A percentile compares a stretch with the other conserved stretches of the same genome.
Conservation (phyloP, 306 rosid species). For the Delonix regia region DNA sequence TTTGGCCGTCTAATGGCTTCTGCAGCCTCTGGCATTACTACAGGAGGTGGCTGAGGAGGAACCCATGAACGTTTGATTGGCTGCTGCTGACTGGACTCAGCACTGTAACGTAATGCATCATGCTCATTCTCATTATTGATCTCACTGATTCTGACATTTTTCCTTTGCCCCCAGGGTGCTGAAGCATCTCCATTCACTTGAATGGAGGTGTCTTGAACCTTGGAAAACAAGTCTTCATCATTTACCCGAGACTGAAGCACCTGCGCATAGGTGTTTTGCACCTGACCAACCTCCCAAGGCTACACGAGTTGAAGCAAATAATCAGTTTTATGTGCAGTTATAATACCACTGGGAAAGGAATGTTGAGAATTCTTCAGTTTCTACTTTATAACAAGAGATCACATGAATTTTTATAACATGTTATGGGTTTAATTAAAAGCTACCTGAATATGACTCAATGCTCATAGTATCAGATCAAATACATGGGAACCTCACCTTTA, state of each 20-base stretch:
- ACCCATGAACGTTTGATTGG: slow-evolving; percentile 69
- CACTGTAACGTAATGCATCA: slow-evolving; percentile 40
- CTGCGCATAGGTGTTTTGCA: slow-evolving; percentile 48
- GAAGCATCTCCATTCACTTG: slow-evolving; percentile 45
- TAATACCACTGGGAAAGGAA: slow-evolving; percentile 11
- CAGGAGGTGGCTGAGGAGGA: slow-evolving; percentile 87
- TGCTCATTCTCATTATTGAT: slow-evolving; percentile 47
- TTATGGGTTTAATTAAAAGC: background rate
- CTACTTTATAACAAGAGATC: background rate
- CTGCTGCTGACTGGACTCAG: slow-evolving; percentile 40
- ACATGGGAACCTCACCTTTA: background rate
- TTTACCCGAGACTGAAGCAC: slow-evolving; percentile 52
- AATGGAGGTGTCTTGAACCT: slow-evolving; percentile 47
- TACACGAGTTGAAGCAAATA: slow-evolving; percentile 41
- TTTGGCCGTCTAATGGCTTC: slow-evolving; percentile 84
- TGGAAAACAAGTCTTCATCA: slow-evolving; percentile 42
- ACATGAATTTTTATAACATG: background rate
- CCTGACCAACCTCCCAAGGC: slow-evolving; percentile 83
- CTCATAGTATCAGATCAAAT: background rate
- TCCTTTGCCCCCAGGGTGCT: slow-evolving; percentile 65
- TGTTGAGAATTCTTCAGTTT: slow-evolving; percentile 4
- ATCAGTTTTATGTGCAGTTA: slow-evolving; percentile 29
- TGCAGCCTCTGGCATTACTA: slow-evolving; percentile 80
- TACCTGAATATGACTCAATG: background rate
- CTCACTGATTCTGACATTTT: slow-evolving; percentile 57